Conservation (phyloP, 169 alveolate species). For the Babesia bovis region DNA sequence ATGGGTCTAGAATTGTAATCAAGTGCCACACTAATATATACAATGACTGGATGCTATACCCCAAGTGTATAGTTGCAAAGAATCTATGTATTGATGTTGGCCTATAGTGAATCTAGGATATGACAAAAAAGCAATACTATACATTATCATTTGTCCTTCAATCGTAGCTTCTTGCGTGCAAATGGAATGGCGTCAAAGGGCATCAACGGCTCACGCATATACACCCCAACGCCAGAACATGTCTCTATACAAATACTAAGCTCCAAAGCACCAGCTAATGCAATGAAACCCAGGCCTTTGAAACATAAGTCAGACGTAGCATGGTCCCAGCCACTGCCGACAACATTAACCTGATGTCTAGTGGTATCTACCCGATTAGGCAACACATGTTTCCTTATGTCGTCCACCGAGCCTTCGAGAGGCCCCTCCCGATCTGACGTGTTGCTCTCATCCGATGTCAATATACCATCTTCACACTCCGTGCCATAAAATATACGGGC, state of each 20-base stretch:
- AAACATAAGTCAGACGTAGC: slow-evolving; percentile 64
- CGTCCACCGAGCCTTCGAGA: background rate
- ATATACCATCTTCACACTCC: background rate
- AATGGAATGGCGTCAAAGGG: slow-evolving; percentile 54
- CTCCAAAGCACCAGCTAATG: slow-evolving; percentile 62
- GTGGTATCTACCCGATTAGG: background rate
- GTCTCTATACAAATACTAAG: slow-evolving; percentile 36
- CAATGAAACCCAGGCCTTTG: slow-evolving; percentile 64
- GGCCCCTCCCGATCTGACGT: background rate
- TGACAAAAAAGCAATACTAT: background rate
- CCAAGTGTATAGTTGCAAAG: too few species aligned
- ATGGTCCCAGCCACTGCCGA: slow-evolving; percentile 58
- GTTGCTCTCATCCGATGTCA: background rate
- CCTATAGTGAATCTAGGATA: too few species aligned
- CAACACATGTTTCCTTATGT: background rate
- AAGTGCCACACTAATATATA: too few species aligned
- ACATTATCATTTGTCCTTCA: background rate
- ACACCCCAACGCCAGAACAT: slow-evolving; percentile 4
- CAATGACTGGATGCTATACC: too few species aligned
- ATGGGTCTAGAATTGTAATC: too few species aligned
- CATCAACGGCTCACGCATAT: slow-evolving; percentile 55
- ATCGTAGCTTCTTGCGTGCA: background rate
- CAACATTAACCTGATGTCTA: slow-evolving; percentile 1
- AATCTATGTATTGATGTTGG: too few species aligned
- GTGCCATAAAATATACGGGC: slow-evolving; percentile 1